These are phyloP conservation scores for Fusarium gaditjirri DNA, from an alignment of 2,329 filamentous ascomycete species.

Conservation along the genomic window DNA sequence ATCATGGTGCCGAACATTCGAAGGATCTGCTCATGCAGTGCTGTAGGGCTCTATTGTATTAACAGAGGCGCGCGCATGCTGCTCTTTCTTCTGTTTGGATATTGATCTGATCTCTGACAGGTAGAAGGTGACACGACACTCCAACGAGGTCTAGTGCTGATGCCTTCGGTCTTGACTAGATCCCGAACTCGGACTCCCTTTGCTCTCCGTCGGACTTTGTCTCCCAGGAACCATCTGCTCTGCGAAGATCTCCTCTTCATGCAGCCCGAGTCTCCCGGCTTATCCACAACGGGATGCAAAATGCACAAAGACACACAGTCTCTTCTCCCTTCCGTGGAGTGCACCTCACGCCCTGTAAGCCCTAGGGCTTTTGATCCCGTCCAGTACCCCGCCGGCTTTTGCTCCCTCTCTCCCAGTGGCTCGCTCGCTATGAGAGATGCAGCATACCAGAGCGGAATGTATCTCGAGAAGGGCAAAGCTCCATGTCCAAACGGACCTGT, in stretches of 20 bases:
- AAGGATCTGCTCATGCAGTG: slow-evolving; percentile 4
- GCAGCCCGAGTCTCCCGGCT: slow-evolving; percentile 16
- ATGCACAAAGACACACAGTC: slow-evolving; percentile 7
- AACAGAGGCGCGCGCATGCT: neutral
- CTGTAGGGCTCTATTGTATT: neutral
- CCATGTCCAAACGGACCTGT: slow-evolving; percentile 3
- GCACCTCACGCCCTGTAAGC: slow-evolving; percentile 41
- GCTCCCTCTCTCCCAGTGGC: slow-evolving; percentile 10
- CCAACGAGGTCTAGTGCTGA: slow-evolving; percentile 30
- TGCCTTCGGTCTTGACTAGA: neutral
- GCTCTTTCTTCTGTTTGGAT: neutral
- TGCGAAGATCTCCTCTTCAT: slow-evolving; percentile 34
- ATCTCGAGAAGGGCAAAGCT: slow-evolving; percentile 1
- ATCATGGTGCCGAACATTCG: neutral
- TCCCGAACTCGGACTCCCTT: slow-evolving; percentile 8
- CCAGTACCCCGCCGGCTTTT: slow-evolving; percentile 23
- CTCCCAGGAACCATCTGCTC: slow-evolving; percentile 29
- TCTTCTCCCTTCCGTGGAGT: neutral
- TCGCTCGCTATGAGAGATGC: slow-evolving; percentile 7
- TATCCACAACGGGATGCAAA: slow-evolving; percentile 12
- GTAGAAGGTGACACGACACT: neutral
- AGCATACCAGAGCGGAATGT: slow-evolving; percentile 5
- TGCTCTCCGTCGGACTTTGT: neutral
- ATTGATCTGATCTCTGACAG: slow-evolving; percentile 13
- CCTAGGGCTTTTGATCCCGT: slow-evolving; percentile 32